A percentile compares a stretch with the other conserved stretches of the same genome.
These are phyloP conservation scores for Calocybe gangraenosa DNA, from an alignment of 768 basidiomycete species.

Conservation along the genomic window DNA sequence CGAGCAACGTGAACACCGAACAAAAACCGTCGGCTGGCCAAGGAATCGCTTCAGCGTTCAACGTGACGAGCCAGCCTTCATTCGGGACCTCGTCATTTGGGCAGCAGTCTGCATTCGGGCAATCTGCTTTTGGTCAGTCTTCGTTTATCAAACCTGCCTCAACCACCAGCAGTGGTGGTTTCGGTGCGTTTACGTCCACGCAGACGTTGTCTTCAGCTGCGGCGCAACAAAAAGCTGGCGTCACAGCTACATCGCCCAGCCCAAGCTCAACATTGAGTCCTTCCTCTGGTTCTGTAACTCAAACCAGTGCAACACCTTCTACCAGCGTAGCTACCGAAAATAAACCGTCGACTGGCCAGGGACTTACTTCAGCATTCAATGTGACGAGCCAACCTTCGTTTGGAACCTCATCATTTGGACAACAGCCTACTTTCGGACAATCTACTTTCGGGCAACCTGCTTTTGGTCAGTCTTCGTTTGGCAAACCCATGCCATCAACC, in stretches of 20 bases:
- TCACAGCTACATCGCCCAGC: no score
- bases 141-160: no score
- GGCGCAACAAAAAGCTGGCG: not conserved
- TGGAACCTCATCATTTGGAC: conserved; percentile 1
- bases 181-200: conserved; percentile 1
- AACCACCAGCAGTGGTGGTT: no score
- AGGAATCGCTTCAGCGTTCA: conserved; percentile 5
- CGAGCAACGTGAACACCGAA: conserved; percentile 4
- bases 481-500: conserved; percentile 22
- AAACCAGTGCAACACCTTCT: conserved; percentile 4
- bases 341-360: conserved; percentile 18
- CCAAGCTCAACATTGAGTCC: no score
- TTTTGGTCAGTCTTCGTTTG: conserved; percentile 38
- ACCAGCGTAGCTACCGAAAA: conserved; percentile 1
- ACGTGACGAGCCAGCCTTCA: conserved; percentile 2
- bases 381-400: conserved; percentile 7
- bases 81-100: conserved; percentile 11
- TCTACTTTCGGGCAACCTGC: conserved; percentile 22
- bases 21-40: conserved; percentile 17
- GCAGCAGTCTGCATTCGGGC: not conserved
- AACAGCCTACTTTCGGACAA: conserved; percentile 7
- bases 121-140: no score
- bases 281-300: not conserved
- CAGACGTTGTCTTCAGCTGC: not conserved
- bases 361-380: conserved; percentile 1